Percentiles rank a stretch among this genome's conserved stretches.
Conservation (phyloP, 2,329 filamentous ascomycete genomes). For the Cryphonectria carpinicola region DNA sequence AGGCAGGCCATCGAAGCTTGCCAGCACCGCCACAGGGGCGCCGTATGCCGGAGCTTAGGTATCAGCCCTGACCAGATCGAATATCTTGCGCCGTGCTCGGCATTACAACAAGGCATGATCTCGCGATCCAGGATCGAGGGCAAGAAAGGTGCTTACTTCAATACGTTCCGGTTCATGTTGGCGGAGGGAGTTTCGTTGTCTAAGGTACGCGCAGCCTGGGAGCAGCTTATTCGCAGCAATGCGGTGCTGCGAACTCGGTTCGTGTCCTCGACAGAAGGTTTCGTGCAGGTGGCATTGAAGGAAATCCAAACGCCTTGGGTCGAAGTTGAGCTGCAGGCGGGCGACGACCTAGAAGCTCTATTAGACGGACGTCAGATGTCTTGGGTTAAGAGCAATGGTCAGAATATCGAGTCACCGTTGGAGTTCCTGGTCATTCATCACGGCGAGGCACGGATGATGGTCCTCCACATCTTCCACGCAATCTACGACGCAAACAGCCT, state of each 20-base stretch:
- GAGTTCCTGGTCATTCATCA: constrained; percentile 49
- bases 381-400: constrained; percentile 60
- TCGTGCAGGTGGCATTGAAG: constrained; percentile 71
- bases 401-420: constrained; percentile 55
- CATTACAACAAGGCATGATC: constrained; percentile 86
- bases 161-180: constrained; percentile 69
- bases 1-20: constrained; percentile 67
- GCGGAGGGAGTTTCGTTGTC: constrained; percentile 45
- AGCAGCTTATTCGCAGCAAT: constrained; percentile 51
- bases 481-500: constrained; percentile 87
- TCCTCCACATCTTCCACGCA: constrained; percentile 79
- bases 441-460: constrained; percentile 45
- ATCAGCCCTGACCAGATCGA: constrained; percentile 63
- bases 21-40: constrained; percentile 61
- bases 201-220: constrained; percentile 62
- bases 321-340: constrained; percentile 36
- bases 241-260: constrained; percentile 77
- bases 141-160: constrained; percentile 70
- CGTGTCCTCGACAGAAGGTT: constrained; percentile 72
- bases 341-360: constrained; percentile 38
- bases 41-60: constrained; percentile 56
- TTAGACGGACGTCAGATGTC: constrained; percentile 42
- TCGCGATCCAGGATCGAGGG: constrained; percentile 65
- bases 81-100: constrained; percentile 79
- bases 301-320: constrained; percentile 48